phyloP scores from a whole-genome alignment of 768 basidiomycete species.

The Rhizopogon vulgaris region DNA sequence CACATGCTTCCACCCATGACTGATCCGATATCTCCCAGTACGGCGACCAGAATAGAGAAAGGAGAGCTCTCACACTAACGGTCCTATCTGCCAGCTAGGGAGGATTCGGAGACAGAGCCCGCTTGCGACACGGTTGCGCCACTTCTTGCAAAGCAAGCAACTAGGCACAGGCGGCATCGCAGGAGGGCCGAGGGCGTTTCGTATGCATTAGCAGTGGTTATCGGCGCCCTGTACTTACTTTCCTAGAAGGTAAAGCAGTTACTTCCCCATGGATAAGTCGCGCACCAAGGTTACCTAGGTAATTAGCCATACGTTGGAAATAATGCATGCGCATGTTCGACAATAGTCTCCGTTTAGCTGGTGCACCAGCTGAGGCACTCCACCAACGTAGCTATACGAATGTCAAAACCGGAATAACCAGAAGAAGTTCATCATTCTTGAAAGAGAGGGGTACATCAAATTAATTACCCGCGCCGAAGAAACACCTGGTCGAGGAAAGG shows the following conservation, averaged over 20 bases:
- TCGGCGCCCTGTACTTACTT: conserved; percentile 7
- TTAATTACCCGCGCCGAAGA: conserved; percentile 33
- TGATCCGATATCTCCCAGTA: conserved; percentile 2
- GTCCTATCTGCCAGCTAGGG: background rate
- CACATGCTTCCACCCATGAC: background rate
- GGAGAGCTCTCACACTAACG: conserved; percentile 1
- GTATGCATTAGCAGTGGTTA: conserved; percentile 2
- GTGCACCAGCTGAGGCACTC: conserved; percentile 2
- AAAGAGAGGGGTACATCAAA: conserved; percentile 1
- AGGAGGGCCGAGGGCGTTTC: background rate
- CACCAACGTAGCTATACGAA: conserved; percentile 1
- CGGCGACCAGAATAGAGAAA: background rate
- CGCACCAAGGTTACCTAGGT: background rate
- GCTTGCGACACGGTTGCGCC: background rate
- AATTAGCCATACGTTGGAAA: conserved; percentile 2
- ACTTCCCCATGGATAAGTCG: background rate
- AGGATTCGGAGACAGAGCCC: conserved; percentile 1
- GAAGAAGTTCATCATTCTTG: background rate
- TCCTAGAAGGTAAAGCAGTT: conserved; percentile 1
- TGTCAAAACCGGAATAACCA: background rate
- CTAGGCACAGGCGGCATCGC: background rate
- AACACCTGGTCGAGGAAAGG: conserved; percentile 18
- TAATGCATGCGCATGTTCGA: conserved; percentile 7
- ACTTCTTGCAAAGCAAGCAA: background rate
- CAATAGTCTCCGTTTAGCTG: background rate